Evolutionary conservation across 176 grass and related monocot species (phyloP).

Genomic region (Chloris gayana): DNA sequence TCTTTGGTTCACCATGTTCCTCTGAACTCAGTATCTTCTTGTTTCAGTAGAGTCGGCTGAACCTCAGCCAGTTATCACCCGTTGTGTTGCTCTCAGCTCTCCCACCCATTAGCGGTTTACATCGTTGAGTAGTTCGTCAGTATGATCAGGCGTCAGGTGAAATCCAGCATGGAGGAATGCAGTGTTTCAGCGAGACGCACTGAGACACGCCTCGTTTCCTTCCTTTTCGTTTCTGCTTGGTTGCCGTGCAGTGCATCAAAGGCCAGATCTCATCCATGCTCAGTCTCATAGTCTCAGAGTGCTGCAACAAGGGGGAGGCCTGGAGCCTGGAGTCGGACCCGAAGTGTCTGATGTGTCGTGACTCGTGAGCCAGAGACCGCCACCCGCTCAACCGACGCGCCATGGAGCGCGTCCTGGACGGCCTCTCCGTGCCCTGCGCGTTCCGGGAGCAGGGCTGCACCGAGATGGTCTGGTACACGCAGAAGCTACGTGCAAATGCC

Average conservation of each 20-base stretch:
- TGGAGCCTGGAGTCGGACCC: background rate
- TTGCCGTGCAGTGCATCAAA: slow-evolving; percentile 1
- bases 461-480: background rate
- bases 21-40: no score
- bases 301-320: background rate
- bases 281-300: slow-evolving; percentile 14
- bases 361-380: slow-evolving; percentile 18
- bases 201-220: no score
- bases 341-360: slow-evolving; percentile 25
- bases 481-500: background rate
- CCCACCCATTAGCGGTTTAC: no score
- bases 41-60: no score
- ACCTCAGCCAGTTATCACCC: no score
- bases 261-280: background rate
- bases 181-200: no score
- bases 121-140: no score
- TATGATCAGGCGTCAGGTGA: no score
- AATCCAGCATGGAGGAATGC: no score
- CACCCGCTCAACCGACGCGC: background rate
- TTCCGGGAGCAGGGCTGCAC: slow-evolving; percentile 11
- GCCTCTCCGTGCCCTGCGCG: background rate
- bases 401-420: slow-evolving; percentile 28
- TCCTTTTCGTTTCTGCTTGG: no score
- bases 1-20: no score
- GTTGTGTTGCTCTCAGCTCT: no score